Evolutionary conservation across 2,329 filamentous ascomycete genomes (phyloP), one percentile per base, ranked within the genome.

Genomic region (Aspergillus puulaauensis): DNA sequence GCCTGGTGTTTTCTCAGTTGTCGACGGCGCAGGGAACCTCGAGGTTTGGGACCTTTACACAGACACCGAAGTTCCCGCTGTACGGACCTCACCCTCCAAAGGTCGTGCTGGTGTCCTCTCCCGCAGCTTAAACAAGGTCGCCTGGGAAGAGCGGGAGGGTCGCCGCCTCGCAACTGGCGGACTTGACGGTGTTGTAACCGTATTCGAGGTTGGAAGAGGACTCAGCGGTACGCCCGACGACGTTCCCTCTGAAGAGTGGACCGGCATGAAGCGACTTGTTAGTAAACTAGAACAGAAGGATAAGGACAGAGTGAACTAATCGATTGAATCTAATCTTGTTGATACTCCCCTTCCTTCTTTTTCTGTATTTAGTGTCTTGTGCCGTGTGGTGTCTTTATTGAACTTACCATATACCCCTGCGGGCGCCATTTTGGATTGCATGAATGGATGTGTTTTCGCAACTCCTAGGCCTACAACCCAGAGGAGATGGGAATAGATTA

Each of bases 21-120:
- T 98, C 2, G 96, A 99, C 67, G 95, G 95, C 35, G 91, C 90
- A 2, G 96, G 95, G 31, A 90, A 87, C 75, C 81, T 99, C 17
- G 96, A 99, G 76, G 82, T 99, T 50, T 99, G 95, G 91, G 96
- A 99, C 71, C 85, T 99, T 52, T 93, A 90, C 12, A 84, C 93
- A 19, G 93, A 97, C 75, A 92, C 90, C 1, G 95, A 99, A 77
- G 91, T 98, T 47, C 95, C 95, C 0, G 86, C 96, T 1, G 90
- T 91, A 50, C 88, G 89, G 64, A 89, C 92, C 64, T 85, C 85
- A 52, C 92, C 92, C 1, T 90, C 85, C 52, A 74, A 69, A 64
- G 81, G 70, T 76, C 87, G 61, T 76, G 85, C 74, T 62, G 84
- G 86, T 27, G 86, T 91, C 73, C 82, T 93, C 67, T 90, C 88